Percentiles rank a stretch among this genome's conserved stretches.
Evolutionary conservation across 148 eudicot species (phyloP).

Genomic region (Rhododendron mucronatum): DNA sequence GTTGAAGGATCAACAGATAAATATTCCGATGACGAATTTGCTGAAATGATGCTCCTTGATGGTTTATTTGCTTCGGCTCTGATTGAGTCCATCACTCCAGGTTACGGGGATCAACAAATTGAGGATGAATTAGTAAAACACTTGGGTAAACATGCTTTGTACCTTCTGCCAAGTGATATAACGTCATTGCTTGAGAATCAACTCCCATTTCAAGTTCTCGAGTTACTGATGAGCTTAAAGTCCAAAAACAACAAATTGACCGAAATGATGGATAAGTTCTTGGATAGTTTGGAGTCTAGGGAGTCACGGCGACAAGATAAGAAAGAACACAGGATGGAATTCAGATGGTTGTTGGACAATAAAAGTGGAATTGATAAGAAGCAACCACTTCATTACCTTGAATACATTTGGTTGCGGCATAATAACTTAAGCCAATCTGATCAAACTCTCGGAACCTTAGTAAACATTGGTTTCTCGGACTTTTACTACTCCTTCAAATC

Average conservation of each 20-base stretch:
- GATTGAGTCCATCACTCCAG: not conserved
- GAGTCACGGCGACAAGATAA: not conserved
- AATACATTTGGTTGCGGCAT: not conserved
- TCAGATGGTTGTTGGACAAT: not conserved
- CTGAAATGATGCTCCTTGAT: not conserved
- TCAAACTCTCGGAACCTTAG: too few relatives aligned
- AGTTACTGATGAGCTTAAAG: conserved; percentile 12
- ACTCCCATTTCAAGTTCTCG: conserved; percentile 10
- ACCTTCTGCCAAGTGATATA: not conserved
- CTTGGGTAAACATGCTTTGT: not conserved
- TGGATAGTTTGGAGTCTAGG: not conserved
- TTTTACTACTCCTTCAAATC: too few relatives aligned
- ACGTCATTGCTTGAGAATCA: not conserved
- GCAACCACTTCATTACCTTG: not conserved
- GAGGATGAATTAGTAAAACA: not conserved
- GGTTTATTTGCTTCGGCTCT: not conserved
- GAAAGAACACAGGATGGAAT: not conserved
- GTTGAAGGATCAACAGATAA: not conserved
- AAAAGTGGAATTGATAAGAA: not conserved
- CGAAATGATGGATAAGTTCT: not conserved
- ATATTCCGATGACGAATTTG: not conserved
- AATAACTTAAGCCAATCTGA: too few relatives aligned
- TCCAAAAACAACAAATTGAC: not conserved
- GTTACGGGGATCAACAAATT: too few relatives aligned
- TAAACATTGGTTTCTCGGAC: too few relatives aligned